These are phyloP conservation scores for Suhomyces pyralidae DNA, from an alignment of 805 yeast genomes.

Conservation along the genomic window DNA sequence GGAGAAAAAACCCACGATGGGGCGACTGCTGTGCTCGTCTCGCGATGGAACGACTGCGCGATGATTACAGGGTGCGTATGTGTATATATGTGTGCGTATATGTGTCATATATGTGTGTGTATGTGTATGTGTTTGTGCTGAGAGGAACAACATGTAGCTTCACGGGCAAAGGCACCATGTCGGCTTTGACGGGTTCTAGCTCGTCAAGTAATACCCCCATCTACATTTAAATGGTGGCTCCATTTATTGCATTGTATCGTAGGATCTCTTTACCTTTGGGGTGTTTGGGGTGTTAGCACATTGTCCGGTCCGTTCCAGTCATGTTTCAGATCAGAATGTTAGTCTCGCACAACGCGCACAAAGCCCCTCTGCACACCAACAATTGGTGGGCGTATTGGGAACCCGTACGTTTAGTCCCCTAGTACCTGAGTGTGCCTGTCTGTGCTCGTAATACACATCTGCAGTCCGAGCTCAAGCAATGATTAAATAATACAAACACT, in stretches of 20 bases:
- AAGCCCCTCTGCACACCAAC: neutral
- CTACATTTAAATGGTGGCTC: neutral
- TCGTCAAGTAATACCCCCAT: neutral
- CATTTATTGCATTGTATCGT: neutral
- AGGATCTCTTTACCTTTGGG: neutral
- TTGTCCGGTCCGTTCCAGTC: neutral
- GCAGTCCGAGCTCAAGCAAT: neutral
- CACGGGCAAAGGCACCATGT: neutral
- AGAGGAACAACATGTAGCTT: neutral
- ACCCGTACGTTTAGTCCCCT: neutral
- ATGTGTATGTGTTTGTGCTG: neutral
- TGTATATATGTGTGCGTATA: too few species aligned
- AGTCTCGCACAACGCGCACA: neutral
- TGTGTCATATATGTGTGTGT: too few species aligned
- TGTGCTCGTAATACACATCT: neutral
- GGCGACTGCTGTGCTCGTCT: neutral
- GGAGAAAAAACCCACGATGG: neutral
- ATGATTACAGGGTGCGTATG: neutral
- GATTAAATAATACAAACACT: too few species aligned
- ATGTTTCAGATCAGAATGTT: neutral
- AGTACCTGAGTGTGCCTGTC: neutral
- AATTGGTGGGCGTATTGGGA: neutral
- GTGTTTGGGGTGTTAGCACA: neutral
- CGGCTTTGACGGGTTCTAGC: neutral
- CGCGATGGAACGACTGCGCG: neutral